Evolutionary conservation across 208 protist genomes (phyloP), one percentile per base, ranked within the genome.

Genomic region (Vickermania spadyakhi): DNA sequence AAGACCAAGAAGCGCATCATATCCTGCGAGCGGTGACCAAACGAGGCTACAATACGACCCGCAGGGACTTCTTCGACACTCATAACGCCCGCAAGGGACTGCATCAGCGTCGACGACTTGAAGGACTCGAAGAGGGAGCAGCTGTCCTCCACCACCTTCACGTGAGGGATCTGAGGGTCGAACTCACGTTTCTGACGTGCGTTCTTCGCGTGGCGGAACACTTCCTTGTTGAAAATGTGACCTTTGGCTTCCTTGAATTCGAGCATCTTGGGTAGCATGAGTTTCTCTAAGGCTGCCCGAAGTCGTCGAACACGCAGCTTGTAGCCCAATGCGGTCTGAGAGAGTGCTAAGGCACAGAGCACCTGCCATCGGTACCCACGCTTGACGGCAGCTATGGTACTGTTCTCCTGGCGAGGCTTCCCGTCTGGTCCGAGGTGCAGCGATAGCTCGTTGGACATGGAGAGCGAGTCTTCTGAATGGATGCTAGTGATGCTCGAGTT

Each of bases 1-100:
- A 83, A 81, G 30, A 90, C 76, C 42, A 93, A 75, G 60, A 95
- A 83, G 73, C 87, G 84, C 63, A 93, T 66, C 3, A 66, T 49
- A 14, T 72, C 52, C 60, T 95, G 89, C 26, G 60, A 67, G 2
- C 61, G 73, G 55, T 80, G 70, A 1, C 77, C 81, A 14, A 65
- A 65, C n/a, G 58, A 62, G 1, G 66, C 83, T 55, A 95, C 88
- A 36, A 79, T 57, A 30, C 86, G 74, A 23, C 84, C 85, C 1
- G 74, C 51, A 29, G 71, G 11, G 60, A 74, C 87, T 41, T 83
- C 83, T 26, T 75, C 53, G 18, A 78, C 62, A 49, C 55, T 28
- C 79, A 93, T 90, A 28, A 52, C 64, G 54, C 79, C 76, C 13
- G 89, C 62, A n/a, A 95, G 31, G 5, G 60, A 59, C 58, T 95